These are phyloP conservation scores for Cryptococcus sp. DNA, from an alignment of 1,284 basidiomycete species.

Conservation along the genomic window DNA sequence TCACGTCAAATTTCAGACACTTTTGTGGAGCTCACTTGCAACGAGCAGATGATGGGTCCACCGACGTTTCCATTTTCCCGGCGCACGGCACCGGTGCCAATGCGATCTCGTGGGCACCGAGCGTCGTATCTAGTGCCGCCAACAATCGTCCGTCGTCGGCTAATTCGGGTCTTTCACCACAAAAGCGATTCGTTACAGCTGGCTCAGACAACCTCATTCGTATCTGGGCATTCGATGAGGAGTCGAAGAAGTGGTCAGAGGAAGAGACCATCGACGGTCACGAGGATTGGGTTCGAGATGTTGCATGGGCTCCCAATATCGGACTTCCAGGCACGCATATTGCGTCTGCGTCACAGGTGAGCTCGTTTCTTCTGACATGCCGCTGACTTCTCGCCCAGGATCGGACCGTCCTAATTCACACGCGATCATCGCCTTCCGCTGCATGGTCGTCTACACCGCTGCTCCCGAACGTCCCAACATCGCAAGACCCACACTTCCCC, in stretches of 20 bases:
- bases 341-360: slow-evolving; percentile 86
- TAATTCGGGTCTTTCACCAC: slow-evolving; percentile 21
- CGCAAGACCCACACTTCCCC: slow-evolving; percentile 72
- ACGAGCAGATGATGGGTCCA: slow-evolving; percentile 84
- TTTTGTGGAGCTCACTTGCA: background rate
- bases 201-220: slow-evolving; percentile 96
- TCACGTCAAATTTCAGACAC: too few species aligned
- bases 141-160: slow-evolving; percentile 54
- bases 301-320: slow-evolving; percentile 96
- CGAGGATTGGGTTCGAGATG: slow-evolving; percentile 96
- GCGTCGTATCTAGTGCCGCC: slow-evolving; percentile 65
- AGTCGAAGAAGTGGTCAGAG: slow-evolving; percentile 71
- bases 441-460: slow-evolving; percentile 85
- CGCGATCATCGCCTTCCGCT: slow-evolving; percentile 73
- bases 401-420: slow-evolving; percentile 92
- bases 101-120: slow-evolving; percentile 96
- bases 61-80: slow-evolving; percentile 92
- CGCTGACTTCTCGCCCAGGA: slow-evolving; percentile 58
- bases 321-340: slow-evolving; percentile 93
- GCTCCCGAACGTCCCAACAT: slow-evolving; percentile 63
- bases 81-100: slow-evolving; percentile 97
- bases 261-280: slow-evolving; percentile 88
- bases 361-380: background rate
- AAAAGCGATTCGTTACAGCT: slow-evolving; percentile 87
- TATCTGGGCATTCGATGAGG: slow-evolving; percentile 75